Evolutionary conservation across 2,329 filamentous ascomycete genomes (phyloP).

Genomic region (Akanthomyces lecanii): DNA sequence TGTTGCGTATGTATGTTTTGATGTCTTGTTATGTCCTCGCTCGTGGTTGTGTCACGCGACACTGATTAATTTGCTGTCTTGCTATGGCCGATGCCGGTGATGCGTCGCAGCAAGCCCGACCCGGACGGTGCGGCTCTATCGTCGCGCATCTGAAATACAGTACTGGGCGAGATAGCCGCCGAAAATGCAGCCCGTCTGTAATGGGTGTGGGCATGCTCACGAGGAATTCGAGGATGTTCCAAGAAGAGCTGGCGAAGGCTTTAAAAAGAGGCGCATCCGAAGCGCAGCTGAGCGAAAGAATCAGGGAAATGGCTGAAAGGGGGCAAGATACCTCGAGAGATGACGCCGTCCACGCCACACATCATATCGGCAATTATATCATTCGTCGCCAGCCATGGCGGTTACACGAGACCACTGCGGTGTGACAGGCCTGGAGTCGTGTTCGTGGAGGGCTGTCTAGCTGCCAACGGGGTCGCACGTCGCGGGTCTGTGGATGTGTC

Average conservation of each 20-base stretch:
- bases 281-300: not conserved
- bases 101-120: not conserved
- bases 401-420: conserved; percentile 6
- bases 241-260: not conserved
- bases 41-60: not conserved
- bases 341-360: not conserved
- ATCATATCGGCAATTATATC: not conserved
- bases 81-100: not conserved
- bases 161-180: not conserved
- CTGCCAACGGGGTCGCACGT: too few species aligned
- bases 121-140: not conserved
- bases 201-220: not conserved
- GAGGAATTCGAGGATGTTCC: not conserved
- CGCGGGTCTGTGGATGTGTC: not conserved
- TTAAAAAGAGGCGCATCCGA: not conserved
- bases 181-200: not conserved
- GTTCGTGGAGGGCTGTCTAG: not conserved
- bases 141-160: not conserved
- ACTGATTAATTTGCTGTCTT: too few species aligned
- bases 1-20: too few species aligned
- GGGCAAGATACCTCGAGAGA: not conserved
- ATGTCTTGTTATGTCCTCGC: too few species aligned
- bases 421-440: not conserved
- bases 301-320: not conserved
- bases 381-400: not conserved